Evolutionary conservation across 208 protist species (phyloP).

Genomic region (Leishmania martiniquensis): DNA sequence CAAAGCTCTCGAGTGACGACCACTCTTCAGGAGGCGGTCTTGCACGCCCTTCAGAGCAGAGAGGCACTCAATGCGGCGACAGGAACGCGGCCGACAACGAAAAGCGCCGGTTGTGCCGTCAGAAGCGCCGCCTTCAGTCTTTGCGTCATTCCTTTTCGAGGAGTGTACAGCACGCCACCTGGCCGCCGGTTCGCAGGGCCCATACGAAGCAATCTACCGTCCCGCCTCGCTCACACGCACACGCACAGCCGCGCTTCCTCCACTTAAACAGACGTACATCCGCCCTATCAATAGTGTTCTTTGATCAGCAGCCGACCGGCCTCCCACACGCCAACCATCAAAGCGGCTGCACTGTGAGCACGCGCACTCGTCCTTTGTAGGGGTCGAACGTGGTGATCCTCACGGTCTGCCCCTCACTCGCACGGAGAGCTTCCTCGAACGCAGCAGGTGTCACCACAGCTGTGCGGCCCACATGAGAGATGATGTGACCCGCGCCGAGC

Average conservation of each 20-base stretch:
- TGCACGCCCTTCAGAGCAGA: background rate
- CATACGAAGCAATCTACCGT: background rate
- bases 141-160: background rate
- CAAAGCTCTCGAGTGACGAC: background rate
- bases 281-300: background rate
- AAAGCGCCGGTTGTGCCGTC: background rate
- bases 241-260: background rate
- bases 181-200: background rate
- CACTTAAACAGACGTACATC: background rate
- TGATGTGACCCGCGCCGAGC: conserved; percentile 42
- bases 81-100: background rate
- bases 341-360: conserved; percentile 33
- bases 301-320: background rate
- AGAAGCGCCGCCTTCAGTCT: background rate
- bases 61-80: background rate
- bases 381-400: conserved; percentile 67
- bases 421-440: conserved; percentile 37
- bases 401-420: conserved; percentile 15
- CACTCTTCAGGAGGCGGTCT: background rate
- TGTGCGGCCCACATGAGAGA: conserved; percentile 53
- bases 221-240: background rate
- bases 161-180: background rate
- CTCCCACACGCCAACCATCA: conserved; percentile 2
- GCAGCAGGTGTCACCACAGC: conserved; percentile 28
- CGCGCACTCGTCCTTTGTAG: conserved; percentile 35